Evolutionary conservation across 1,139 yeast species (phyloP).

Genomic region (Tardiomyces depauwii): DNA sequence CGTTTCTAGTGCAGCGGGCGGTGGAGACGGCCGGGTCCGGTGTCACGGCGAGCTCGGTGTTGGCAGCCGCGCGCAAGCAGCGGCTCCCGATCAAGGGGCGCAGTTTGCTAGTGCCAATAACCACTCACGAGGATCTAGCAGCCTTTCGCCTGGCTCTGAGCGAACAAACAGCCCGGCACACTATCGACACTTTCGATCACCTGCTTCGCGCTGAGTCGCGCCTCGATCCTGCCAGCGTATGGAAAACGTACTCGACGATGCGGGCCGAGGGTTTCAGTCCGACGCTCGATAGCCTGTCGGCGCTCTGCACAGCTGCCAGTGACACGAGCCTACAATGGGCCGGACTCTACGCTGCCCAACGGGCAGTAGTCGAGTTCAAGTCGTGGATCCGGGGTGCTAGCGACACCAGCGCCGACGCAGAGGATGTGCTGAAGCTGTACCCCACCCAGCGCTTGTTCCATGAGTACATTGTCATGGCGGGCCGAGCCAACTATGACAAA

Average conservation of each 20-base stretch:
- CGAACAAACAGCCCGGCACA: slow-evolving; percentile 2
- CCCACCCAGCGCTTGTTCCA: slow-evolving; percentile 38
- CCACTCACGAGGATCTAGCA: slow-evolving; percentile 2
- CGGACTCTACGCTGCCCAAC: slow-evolving; percentile 43
- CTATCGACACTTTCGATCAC: slow-evolving; percentile 6
- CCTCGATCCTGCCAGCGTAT: slow-evolving; percentile 11
- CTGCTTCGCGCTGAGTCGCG: slow-evolving; percentile 12
- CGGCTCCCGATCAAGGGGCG: neutral
- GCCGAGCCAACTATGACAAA: slow-evolving; percentile 35
- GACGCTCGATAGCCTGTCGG: slow-evolving; percentile 10
- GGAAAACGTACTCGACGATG: slow-evolving; percentile 19
- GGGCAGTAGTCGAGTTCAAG: slow-evolving; percentile 50
- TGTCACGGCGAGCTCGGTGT: neutral
- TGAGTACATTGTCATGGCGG: slow-evolving; percentile 40
- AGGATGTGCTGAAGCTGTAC: slow-evolving; percentile 24
- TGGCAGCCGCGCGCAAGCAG: neutral
- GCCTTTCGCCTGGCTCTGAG: neutral
- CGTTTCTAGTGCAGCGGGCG: slow-evolving; percentile 10
- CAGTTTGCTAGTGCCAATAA: neutral
- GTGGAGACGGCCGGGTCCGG: neutral
- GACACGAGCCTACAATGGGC: slow-evolving; percentile 32
- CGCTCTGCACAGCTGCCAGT: slow-evolving; percentile 19
- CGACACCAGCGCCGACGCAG: slow-evolving; percentile 18
- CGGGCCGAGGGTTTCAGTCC: slow-evolving; percentile 15
- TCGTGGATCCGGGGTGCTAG: slow-evolving; percentile 24